Conservation (phyloP, 208 protist species). For the Trypanosoma mega region DNA sequence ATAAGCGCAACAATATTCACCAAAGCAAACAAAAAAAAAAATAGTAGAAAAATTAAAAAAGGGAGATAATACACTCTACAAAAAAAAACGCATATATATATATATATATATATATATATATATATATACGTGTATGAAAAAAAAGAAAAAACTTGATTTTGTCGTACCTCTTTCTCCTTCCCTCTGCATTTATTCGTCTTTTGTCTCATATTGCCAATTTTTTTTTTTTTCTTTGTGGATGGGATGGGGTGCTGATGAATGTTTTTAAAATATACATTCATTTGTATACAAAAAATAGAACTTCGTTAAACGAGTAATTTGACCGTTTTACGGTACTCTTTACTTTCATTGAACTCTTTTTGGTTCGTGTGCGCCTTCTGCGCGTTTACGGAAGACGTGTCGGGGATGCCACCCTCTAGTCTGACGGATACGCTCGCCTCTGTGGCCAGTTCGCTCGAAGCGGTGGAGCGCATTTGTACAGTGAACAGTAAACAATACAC, state of each 20-base stretch:
- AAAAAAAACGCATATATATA: no score
- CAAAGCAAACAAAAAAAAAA: background rate
- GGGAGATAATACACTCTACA: background rate
- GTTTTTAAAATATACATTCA: background rate
- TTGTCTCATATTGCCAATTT: background rate
- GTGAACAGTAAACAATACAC: slow-evolving; percentile 3
- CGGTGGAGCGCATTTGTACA: slow-evolving; percentile 9
- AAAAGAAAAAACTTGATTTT: no score
- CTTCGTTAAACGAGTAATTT: no score
- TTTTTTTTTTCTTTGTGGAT: slow-evolving; percentile 20
- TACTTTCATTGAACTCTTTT: no score
- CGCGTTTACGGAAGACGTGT: slow-evolving; percentile 13
- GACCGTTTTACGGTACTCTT: no score
- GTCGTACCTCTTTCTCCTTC: no score
- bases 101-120: slow-evolving; percentile 14
- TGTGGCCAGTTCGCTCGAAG: slow-evolving; percentile 4
- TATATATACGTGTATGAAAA: background rate
- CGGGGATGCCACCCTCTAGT: background rate
- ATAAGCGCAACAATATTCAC: background rate
- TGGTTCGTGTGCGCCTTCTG: slow-evolving; percentile 4
- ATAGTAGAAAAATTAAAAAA: background rate
- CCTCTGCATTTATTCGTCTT: no score
- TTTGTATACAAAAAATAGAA: no score
- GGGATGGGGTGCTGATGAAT: no score
- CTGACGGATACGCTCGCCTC: background rate